Conservation (phyloP, 129 eudicot genomes). For the Ambrosia trifida region DNA sequence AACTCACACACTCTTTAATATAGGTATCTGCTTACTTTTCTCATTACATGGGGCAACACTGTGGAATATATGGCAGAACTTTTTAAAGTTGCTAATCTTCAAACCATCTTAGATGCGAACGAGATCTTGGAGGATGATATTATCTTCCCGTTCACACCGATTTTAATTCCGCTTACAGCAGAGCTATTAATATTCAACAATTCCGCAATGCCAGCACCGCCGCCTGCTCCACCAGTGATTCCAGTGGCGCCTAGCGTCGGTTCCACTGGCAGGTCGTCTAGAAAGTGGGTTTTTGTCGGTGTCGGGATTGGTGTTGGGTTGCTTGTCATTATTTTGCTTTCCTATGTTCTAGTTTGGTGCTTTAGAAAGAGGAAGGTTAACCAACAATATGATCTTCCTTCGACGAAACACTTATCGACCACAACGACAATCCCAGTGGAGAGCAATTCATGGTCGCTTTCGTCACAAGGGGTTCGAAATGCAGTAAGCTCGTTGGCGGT, state of each 20-base stretch:
- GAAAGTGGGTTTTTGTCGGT: slow-evolving; percentile 52
- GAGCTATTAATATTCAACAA: slow-evolving; percentile 32
- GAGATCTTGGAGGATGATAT: background rate
- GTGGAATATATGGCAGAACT: slow-evolving; percentile 22
- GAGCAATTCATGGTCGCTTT: slow-evolving; percentile 44
- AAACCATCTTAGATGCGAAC: slow-evolving; percentile 53
- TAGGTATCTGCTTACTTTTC: slow-evolving; percentile 51
- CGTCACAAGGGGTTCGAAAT: slow-evolving; percentile 48
- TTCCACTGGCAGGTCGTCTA: slow-evolving; percentile 35
- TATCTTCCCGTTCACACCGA: slow-evolving; percentile 58
- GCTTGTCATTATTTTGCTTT: slow-evolving; percentile 30
- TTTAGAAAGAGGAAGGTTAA: slow-evolving; percentile 24
- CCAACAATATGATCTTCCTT: slow-evolving; percentile 17
- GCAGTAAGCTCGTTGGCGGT: slow-evolving; percentile 55
- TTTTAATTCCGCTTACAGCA: slow-evolving; percentile 59
- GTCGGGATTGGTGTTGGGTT: slow-evolving; percentile 59
- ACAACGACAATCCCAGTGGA: background rate
- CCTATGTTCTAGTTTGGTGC: slow-evolving; percentile 41
- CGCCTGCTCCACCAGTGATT: slow-evolving; percentile 39
- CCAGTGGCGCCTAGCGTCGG: slow-evolving; percentile 9
- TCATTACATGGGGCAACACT: slow-evolving; percentile 39
- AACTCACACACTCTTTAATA: too few relatives aligned
- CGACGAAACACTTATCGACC: slow-evolving; percentile 11
- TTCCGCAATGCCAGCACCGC: slow-evolving; percentile 30
- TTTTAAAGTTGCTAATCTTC: slow-evolving; percentile 34